phyloP scores from a whole-genome alignment of 805 yeast genomes.

The Starmera dryadoides region DNA sequence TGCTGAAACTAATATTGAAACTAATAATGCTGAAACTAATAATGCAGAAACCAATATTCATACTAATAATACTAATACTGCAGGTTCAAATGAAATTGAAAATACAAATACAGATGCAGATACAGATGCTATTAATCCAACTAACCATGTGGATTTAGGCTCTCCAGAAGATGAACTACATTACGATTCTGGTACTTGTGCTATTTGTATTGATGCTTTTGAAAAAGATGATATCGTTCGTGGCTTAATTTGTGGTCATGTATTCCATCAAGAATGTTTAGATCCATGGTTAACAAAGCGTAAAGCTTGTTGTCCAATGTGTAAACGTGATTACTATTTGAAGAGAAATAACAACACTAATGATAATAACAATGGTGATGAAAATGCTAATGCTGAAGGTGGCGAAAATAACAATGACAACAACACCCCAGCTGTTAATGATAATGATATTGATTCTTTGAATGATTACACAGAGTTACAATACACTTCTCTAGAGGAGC shows the following conservation, averaged over 20 bases:
- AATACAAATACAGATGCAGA: too few relatives aligned
- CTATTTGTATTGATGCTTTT: slow-evolving; percentile 66
- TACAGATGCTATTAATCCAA: too few relatives aligned
- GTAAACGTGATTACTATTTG: slow-evolving; percentile 59
- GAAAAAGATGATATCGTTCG: slow-evolving; percentile 60
- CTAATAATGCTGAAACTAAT: background rate
- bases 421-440: slow-evolving; percentile 22
- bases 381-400: slow-evolving; percentile 1
- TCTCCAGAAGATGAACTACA: slow-evolving; percentile 26
- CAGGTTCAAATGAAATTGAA: background rate
- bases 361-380: slow-evolving; percentile 2
- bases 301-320: slow-evolving; percentile 78
- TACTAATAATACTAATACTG: too few relatives aligned
- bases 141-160: slow-evolving; percentile 12
- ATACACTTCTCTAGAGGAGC: slow-evolving; percentile 32
- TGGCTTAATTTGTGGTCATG: slow-evolving; percentile 76
- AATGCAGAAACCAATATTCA: too few relatives aligned
- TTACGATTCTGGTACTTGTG: slow-evolving; percentile 65
- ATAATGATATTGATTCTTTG: slow-evolving; percentile 15
- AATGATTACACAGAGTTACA: slow-evolving; percentile 23
- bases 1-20: background rate
- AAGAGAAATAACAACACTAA: slow-evolving; percentile 13
- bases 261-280: slow-evolving; percentile 70
- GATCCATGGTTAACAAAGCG: slow-evolving; percentile 77
- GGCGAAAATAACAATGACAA: slow-evolving; percentile 5